Evolutionary conservation across 2,329 filamentous ascomycete species (phyloP), one percentile per base, ranked within the genome.

Genomic region (Thyridium curvatum): DNA sequence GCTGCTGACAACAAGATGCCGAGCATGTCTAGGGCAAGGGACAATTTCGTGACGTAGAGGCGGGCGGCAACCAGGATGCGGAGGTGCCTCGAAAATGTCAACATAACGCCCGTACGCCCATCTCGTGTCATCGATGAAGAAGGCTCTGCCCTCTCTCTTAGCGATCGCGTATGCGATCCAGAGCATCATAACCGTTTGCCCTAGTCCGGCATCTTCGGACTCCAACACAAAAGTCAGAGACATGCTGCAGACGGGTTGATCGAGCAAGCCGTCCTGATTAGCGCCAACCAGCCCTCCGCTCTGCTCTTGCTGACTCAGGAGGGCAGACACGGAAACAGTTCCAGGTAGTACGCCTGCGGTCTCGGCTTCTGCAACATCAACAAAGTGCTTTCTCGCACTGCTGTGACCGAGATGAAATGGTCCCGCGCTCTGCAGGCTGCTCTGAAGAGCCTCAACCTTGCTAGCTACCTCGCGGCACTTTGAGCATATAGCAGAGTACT

Each of bases 161-260:
- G 88, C 86, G 39, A 94, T 64, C 4, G 86, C 86, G 55, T 93
- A 94, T 18, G 86, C 82, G 51, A 84, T 83, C 87, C 88, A 95
- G 40, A 94, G 56, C 53, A 82, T 74, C 73, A 94, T 80, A 42
- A 95, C 61, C 2, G 83, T 79, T 46, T 78, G 80, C 6, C 88
- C 88, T 9, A 94, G 68, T 3, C 88, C 88, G 3, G 86, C 85
- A 51, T 91, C 81, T 4, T 73, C 61, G 8, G 79, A 74, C 54
- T 91, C 86, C 51, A 94, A 69, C 2, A 89, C 75, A 55, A 84
- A 93, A 0, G 86, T 94, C 62, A 94, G 66, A 42, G 77, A 86
- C 46, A 61, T 79, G 34, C 79, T 67, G 62, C 88, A 94, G 13
- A 82, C 63, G 9, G 76, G 68, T 41, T 66, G 64, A 30, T 69